These are phyloP conservation scores for Letharia lupina DNA, from an alignment of 495 filamentous ascomycete genomes.

Conservation along the genomic window DNA sequence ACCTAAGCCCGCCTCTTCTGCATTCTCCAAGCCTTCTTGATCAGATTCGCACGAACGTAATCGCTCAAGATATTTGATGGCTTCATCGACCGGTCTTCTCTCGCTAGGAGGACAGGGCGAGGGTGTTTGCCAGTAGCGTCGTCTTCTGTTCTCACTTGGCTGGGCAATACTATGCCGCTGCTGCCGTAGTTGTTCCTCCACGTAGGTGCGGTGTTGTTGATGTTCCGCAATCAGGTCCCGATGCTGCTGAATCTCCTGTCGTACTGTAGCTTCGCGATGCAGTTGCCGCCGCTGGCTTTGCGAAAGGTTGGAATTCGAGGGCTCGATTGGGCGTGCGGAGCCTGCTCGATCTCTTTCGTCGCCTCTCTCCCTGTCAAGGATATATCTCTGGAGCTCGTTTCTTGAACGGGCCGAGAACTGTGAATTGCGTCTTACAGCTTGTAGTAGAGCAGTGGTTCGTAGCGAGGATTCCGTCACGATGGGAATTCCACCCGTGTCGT, in stretches of 20 bases:
- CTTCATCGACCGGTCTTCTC: conserved; percentile 44
- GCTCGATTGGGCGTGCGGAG: conserved; percentile 11
- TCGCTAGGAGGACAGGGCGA: conserved; percentile 37
- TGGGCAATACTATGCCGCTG: conserved; percentile 18
- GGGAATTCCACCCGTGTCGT: conserved; percentile 6
- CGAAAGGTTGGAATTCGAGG: conserved; percentile 12
- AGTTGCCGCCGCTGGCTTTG: conserved; percentile 21
- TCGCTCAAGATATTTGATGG: conserved; percentile 56
- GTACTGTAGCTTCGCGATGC: conserved; percentile 14
- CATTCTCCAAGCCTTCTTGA: conserved; percentile 48
- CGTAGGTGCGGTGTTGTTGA: conserved; percentile 15
- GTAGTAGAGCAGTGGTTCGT: conserved; percentile 40
- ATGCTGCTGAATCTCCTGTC: conserved; percentile 21
- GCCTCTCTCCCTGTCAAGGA: conserved; percentile 37
- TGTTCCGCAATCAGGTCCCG: conserved; percentile 13
- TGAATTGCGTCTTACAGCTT: conserved; percentile 42
- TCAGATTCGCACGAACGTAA: conserved; percentile 48
- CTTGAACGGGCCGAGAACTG: conserved; percentile 38
- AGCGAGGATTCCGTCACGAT: conserved; percentile 21
- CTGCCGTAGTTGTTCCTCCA: conserved; percentile 21
- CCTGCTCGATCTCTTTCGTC: conserved; percentile 18
- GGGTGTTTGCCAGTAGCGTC: conserved; percentile 42
- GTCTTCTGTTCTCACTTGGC: conserved; percentile 43
- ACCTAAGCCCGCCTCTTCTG: conserved; percentile 37
- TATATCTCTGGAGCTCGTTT: conserved; percentile 34